Evolutionary conservation across 1,139 yeast genomes (phyloP), one percentile per base, ranked within the genome.

Genomic region (Kurtzmaniella quercitrusa): DNA sequence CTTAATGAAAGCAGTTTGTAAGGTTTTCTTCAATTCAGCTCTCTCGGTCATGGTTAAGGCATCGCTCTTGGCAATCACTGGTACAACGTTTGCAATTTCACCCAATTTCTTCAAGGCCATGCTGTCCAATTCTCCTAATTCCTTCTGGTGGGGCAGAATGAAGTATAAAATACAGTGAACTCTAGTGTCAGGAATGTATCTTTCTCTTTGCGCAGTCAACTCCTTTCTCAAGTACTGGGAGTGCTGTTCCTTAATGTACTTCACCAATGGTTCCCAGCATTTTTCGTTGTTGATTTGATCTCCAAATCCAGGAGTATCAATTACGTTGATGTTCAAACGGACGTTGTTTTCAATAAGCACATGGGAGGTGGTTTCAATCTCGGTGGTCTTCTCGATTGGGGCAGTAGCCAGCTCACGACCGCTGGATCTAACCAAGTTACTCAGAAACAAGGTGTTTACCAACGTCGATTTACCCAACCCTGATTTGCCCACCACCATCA

Each of bases 271-370:
- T 56, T 93, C 98, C 98, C 98, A 93, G 58, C 91, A 93, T 66
- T 86, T 85, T 58, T 90, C 96, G 66, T 93, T 93, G 69, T 93
- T 89, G 56, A 93, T 85, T 66, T 88, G 96, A 69, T 93, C 98
- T 36, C 96, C 98, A 70, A 89, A 93, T 8, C 98, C 98, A 11
- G 98, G 98, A 8, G 98, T 93, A 62, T 93, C 98, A 61, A 93
- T 87, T 47, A 91, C 82, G 56, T 89, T 91, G 51, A 93, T 70
- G 58, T 85, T 85, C 62, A 93, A 79, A 47, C 84, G 81, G 48
- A 93, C 98, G 53, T 86, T 87, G 62, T 89, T 91, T 66, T 93
- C 98, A 47, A 81, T 66, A 52, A 91, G 70, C 25, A 63, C 58
- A 57, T 88, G 95, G 29, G 82, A 68, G 37, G 83, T 77, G 29